A percentile compares a stretch with the other conserved stretches of the same genome.
These are phyloP conservation scores for Paraglomus occultum DNA, from an alignment of 192 early-diverging fungal genomes.

Conservation along the genomic window DNA sequence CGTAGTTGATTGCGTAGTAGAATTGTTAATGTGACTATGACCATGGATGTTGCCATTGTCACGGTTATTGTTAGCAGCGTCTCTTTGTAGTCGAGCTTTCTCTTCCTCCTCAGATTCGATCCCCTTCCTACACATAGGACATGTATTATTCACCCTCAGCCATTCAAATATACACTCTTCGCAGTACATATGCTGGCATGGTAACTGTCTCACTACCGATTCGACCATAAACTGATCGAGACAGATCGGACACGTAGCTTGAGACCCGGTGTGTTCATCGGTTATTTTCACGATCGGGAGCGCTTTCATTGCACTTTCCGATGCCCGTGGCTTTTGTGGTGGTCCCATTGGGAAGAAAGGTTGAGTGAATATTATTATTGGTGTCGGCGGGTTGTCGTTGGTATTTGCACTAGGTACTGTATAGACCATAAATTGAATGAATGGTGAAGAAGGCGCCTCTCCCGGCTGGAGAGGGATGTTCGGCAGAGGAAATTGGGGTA, in stretches of 20 bases:
- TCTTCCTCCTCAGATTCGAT: background rate
- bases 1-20: background rate
- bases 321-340: background rate
- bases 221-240: background rate
- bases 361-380: no score
- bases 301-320: slow-evolving; percentile 19
- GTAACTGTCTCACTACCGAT: slow-evolving; percentile 2
- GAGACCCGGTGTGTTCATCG: slow-evolving; percentile 5
- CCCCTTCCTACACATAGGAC: slow-evolving; percentile 27
- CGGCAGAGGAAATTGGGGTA: no score
- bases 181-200: slow-evolving; percentile 27
- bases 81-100: background rate
- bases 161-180: slow-evolving; percentile 28
- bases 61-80: background rate
- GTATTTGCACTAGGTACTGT: no score
- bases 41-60: no score
- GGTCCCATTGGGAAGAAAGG: background rate
- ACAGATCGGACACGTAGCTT: slow-evolving; percentile 27
- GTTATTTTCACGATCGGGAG: slow-evolving; percentile 26
- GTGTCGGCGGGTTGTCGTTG: no score
- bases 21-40: background rate
- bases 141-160: slow-evolving; percentile 27
- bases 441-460: no score
- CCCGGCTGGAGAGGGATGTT: no score
- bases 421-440: no score